phyloP scores from a whole-genome alignment of 306 rosid species.

The Quillaja saponaria region DNA sequence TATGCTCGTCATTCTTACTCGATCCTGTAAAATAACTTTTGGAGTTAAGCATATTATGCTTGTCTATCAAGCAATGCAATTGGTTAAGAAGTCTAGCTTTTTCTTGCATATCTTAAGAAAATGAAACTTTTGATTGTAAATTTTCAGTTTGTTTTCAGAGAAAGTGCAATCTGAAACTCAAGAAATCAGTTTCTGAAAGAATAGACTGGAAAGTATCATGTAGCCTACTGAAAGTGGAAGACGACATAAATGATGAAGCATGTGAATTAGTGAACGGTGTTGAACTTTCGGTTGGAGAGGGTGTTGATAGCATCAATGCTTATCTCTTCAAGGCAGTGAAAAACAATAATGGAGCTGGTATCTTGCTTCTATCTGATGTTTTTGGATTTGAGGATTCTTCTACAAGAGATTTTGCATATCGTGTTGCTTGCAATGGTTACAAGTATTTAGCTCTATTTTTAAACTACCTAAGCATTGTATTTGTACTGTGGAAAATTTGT shows the following conservation, averaged over 20 bases:
- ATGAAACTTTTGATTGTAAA: slow-evolving; percentile 46
- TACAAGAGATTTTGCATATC: slow-evolving; percentile 78
- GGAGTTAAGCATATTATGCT: background rate
- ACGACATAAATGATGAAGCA: slow-evolving; percentile 50
- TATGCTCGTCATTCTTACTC: background rate
- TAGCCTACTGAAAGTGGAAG: slow-evolving; percentile 46
- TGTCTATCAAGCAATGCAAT: background rate
- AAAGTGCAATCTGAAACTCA: slow-evolving; percentile 41
- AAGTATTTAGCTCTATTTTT: slow-evolving; percentile 63
- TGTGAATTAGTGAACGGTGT: slow-evolving; percentile 77
- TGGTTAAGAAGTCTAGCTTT: too few relatives aligned
- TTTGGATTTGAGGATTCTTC: slow-evolving; percentile 73
- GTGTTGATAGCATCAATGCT: slow-evolving; percentile 49
- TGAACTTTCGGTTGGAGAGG: slow-evolving; percentile 69
- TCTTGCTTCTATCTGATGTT: slow-evolving; percentile 71
- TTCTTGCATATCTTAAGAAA: too few relatives aligned
- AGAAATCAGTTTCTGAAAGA: slow-evolving; percentile 29
- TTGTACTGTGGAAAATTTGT: too few relatives aligned
- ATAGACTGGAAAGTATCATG: slow-evolving; percentile 40
- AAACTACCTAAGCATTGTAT: background rate
- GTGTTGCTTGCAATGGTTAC: slow-evolving; percentile 77
- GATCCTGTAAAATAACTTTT: background rate
- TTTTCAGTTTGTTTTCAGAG: slow-evolving; percentile 61
- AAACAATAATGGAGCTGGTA: slow-evolving; percentile 73
- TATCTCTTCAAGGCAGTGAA: slow-evolving; percentile 76